Percentiles rank a stretch among this genome's conserved stretches.
Conservation (phyloP, 345 rosid genomes). For the Anastatica hierochuntica region DNA sequence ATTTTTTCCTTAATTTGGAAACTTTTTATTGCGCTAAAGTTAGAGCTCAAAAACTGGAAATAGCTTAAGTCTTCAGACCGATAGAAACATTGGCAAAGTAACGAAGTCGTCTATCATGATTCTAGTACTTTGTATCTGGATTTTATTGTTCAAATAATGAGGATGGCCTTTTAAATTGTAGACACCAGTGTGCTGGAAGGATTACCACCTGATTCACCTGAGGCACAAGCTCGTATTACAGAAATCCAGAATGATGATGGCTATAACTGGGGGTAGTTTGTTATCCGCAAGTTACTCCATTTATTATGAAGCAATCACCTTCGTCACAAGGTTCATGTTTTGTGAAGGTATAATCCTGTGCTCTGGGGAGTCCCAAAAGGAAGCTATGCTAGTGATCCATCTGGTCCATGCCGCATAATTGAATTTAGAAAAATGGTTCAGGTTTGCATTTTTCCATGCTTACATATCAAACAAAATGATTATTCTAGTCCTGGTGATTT, state of each 20-base stretch:
- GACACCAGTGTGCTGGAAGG: conserved; percentile 55
- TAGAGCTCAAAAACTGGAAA: background rate
- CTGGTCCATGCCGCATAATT: conserved; percentile 57
- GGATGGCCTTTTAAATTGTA: conserved; percentile 26
- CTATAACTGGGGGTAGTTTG: conserved; percentile 91
- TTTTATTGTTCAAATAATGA: background rate
- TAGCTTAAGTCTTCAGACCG: background rate
- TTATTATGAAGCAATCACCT: conserved; percentile 11
- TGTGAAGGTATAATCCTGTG: conserved; percentile 81
- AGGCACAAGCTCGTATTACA: conserved; percentile 68
- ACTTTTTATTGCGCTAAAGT: background rate
- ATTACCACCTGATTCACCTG: conserved; percentile 67
- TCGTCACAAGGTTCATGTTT: conserved; percentile 18
- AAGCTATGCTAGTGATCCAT: conserved; percentile 80
- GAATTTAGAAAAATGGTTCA: conserved; percentile 95
- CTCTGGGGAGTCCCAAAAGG: conserved; percentile 98
- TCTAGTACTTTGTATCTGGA: background rate
- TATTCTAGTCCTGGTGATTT: background rate
- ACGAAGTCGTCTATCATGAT: background rate
- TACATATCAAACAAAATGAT: background rate
- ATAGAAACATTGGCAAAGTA: background rate
- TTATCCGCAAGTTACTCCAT: conserved; percentile 6
- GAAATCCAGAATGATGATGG: conserved; percentile 71
- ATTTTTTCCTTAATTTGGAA: background rate
- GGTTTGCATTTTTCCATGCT: conserved; percentile 35